Base-by-base conservation (phyloP, 371 early-diverging fungal genomes). In the Rhizopus sp. region DNA sequence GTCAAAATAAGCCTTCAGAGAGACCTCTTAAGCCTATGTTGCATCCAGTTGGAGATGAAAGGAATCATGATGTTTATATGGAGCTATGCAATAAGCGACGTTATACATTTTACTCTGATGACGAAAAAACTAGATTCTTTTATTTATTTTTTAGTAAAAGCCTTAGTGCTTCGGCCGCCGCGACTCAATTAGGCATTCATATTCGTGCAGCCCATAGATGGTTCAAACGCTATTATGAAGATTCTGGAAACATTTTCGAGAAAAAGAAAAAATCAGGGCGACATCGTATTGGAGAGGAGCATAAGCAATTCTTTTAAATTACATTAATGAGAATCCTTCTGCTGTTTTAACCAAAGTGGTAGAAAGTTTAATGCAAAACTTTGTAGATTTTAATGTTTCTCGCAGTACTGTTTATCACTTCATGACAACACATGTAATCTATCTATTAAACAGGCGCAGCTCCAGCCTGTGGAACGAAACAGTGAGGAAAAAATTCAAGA, bases 51-150 rank as follows among this genome's bases (percentile, higher is more conserved):
- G 13, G 16, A 29, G 16, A 37, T 35, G 40, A 45, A 31, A 46
- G 15, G 46, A 34, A 46, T 13, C 34, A 35, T 38, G 23, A 41
- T 59, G 40, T 45, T 30, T 34, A 44, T 49, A 60, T 54, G 48
- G 55, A 60, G 9, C 23, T 56, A 47, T 62, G 32, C 54, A 63
- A 57, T 45, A 61, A 61, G 62, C 42, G 55, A 61, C 46, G 45
- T 4, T 55, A 61, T 39, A 55, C 46, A 61, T 10, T 61, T 51
- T 61, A 61, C 61, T 61, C 55, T 50, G 63, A 57, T 53, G 57
- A 57, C 23, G 63, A 57, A 34, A 63, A 63, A 44, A 53, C 54
- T 35, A 53, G 62, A 47, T 62, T 62, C 53, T 56, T 57, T 62
- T 50, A 61, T 35, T 30, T 55, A 45, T 61, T 61, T 50, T 61